Evolutionary conservation across 352 stramenopile species (phyloP), one percentile per base, ranked within the genome.

Genomic region (Saprolegnia diclina): DNA sequence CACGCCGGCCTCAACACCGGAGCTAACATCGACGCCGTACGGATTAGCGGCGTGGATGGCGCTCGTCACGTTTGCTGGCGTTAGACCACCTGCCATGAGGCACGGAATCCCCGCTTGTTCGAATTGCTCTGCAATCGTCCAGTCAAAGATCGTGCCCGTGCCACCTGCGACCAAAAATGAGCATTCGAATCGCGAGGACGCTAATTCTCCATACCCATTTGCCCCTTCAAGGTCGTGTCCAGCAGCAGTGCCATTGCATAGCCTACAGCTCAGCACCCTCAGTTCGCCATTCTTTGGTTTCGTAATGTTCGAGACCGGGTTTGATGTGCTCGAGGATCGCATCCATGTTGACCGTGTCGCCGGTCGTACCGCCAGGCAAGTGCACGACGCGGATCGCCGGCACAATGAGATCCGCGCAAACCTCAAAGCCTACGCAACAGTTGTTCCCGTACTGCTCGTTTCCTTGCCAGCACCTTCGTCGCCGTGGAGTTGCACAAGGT

Each of bases 401-500:
- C 21, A 97, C 87, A 38, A 78, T 79, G 52, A 94, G 82, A 48
- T 93, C 87, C 10, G 79, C 79, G 61, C 81, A 93, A 50, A 96
- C 84, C 56, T 86, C 77, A 72, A 95, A 97, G 62, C 91, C 81
- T 55, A 56, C 21, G 52, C 16, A 37, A 35, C 29, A 35, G 29
- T 35, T 35, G 5, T 35, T 6, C 29, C 2, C 29, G 29, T 35
- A 2, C 5, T 35, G 53, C 2, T 46, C 5, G 9, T 45, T 26
- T 5, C n/a, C 24, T 4, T 22, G 14, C n/a, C 18, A 6, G 44
- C 80, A 21, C 78, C 92, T 77, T 99, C 97, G 65, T 96, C 85
- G 29, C 97, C 97, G 71, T 99, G 97, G 52, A 99, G 82, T 81
- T 99, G 97, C 1, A 99, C 92, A 40, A 99, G 79, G 75, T 99